A percentile compares a stretch with the other conserved stretches of the same genome.
These are phyloP conservation scores for Fraxinus sp. DNA, from an alignment of 305 asterid species.

Conservation along the genomic window DNA sequence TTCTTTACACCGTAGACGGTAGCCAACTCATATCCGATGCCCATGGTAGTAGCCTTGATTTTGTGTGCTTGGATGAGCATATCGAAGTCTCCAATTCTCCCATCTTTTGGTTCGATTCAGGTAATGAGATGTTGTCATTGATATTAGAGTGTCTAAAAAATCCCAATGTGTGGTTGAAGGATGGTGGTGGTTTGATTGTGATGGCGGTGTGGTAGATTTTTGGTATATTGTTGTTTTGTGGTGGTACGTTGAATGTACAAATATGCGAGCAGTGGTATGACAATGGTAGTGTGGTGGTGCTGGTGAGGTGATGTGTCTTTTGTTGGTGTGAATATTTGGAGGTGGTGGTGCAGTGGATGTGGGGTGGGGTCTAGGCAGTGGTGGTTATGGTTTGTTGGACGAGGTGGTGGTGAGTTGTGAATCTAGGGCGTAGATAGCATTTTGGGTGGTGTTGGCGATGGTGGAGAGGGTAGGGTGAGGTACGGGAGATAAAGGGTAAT, in stretches of 20 bases:
- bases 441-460: not conserved
- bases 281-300: too few relatives aligned
- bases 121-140: not conserved
- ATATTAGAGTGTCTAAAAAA: not conserved
- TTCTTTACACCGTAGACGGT: not conserved
- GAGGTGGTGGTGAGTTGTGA: not conserved
- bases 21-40: not conserved
- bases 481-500: too few relatives aligned
- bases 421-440: not conserved
- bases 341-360: not conserved
- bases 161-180: not conserved
- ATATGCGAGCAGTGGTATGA: too few relatives aligned
- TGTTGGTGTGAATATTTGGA: not conserved
- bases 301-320: too few relatives aligned
- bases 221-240: not conserved
- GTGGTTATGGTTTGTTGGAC: too few relatives aligned
- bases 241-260: too few relatives aligned
- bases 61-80: not conserved
- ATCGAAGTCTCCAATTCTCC: not conserved
- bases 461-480: too few relatives aligned
- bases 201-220: too few relatives aligned
- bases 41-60: not conserved
- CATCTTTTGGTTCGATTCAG: not conserved
- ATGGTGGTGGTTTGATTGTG: too few relatives aligned
- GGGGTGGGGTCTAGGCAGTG: not conserved